Percentiles rank a stretch among this genome's conserved stretches.
These are phyloP conservation scores for Cordyceps fumosorosea DNA, from an alignment of 2,329 filamentous ascomycete genomes.

Conservation along the genomic window DNA sequence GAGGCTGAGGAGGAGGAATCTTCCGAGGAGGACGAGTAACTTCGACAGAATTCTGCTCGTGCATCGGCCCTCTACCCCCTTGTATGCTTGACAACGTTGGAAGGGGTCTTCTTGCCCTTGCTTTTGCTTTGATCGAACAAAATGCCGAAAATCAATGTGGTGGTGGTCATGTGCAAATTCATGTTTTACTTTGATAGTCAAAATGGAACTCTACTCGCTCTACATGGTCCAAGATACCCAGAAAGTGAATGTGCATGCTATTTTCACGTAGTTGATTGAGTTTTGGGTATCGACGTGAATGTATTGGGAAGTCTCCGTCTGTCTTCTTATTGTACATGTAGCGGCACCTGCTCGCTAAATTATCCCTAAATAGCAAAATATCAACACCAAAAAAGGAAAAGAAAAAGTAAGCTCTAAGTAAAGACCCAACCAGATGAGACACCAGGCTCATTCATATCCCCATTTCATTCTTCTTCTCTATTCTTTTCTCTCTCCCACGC, in stretches of 20 bases:
- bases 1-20: conserved; percentile 72
- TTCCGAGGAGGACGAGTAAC: conserved; percentile 39
- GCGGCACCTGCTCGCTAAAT: background rate
- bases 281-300: conserved; percentile 2
- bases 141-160: conserved; percentile 8
- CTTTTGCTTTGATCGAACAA: conserved; percentile 1
- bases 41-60: background rate
- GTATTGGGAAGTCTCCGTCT: background rate
- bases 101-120: background rate
- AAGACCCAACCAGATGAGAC: background rate
- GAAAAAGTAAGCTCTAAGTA: background rate
- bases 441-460: background rate
- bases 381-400: background rate
- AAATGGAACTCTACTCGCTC: background rate
- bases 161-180: background rate
- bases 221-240: background rate
- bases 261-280: too few relatives aligned
- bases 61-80: background rate
- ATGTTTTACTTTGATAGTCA: background rate
- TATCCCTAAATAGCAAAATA: background rate
- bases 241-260: background rate
- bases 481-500: too few relatives aligned
- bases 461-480: background rate
- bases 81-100: background rate
- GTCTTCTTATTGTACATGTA: background rate